A percentile compares a stretch with the other conserved stretches of the same genome.
Evolutionary conservation across 345 rosid genomes (phyloP).

Genomic region (Carallia pectinifolia): DNA sequence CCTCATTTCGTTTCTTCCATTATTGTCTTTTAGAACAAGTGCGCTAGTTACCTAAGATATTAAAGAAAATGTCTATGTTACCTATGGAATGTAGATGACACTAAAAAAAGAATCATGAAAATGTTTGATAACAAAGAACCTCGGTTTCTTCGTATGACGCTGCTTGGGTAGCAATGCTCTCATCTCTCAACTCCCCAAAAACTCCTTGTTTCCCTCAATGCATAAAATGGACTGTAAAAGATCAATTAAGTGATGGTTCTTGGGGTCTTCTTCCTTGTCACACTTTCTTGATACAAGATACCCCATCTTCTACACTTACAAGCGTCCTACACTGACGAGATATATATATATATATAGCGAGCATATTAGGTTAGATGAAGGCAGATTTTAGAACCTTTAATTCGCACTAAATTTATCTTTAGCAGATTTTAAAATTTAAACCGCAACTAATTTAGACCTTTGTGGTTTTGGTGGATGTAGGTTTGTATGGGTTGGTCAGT

Average conservation of each 20-base stretch:
- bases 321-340: constrained; percentile 58
- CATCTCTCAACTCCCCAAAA: constrained; percentile 45
- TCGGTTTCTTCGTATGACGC: constrained; percentile 75
- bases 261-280: constrained; percentile 61
- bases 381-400: too few species aligned
- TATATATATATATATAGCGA: too few species aligned
- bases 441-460: too few species aligned
- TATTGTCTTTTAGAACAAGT: not conserved
- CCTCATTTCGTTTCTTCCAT: not conserved
- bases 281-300: constrained; percentile 52
- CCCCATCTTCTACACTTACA: constrained; percentile 70
- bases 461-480: too few species aligned
- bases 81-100: constrained; percentile 39
- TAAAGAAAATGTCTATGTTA: not conserved
- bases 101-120: constrained; percentile 52
- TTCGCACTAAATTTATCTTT: too few species aligned
- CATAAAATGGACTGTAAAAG: constrained; percentile 65
- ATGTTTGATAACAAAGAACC: constrained; percentile 62
- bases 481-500: too few species aligned
- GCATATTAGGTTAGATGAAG: too few species aligned
- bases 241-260: constrained; percentile 76
- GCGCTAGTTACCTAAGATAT: not conserved
- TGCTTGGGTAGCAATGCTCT: constrained; percentile 93
- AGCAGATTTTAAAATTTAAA: too few species aligned
- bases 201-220: constrained; percentile 71